Base-by-base conservation (phyloP, 257 asterid species). In the Przewalskia tangutica region DNA sequence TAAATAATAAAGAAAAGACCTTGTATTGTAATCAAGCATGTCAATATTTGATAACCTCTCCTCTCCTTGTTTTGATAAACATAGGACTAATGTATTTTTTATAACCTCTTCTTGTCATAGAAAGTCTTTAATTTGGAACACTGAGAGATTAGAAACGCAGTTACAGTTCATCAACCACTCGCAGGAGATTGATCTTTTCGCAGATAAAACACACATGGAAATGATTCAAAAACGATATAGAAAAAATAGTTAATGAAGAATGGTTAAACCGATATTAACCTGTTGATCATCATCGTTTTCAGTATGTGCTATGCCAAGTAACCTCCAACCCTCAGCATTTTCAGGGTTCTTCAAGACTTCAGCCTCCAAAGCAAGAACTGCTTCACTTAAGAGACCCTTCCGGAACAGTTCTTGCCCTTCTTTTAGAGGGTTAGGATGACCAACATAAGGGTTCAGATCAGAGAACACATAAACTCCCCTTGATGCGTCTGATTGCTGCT, bases 291-390 rank as follows among this genome's bases (percentile, higher is more conserved):
- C 99, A 85, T 96, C 99, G 84, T 96, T 96, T 89, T 94, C 99
- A 16, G 99, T 98, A 89, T 96, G 95, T 44, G 98, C 93, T 86
- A 94, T 91, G 83, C 99, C 99, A 81, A 96, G 98, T 86, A 94
- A 86, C 91, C 98, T 92, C 98, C 99, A 96, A 54, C 98, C 98
- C 92, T 96, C 99, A 20, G 99, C 88, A 88, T 94, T 96, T 51
- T 93, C 97, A 55, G 97, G 97, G 84, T 96, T 96, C 90, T 96
- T 96, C 86, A 96, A 85, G 82, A 96, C 99, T 91, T 96, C 99
- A 83, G 99, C 99, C 90, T 94, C 99, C 85, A 94, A 86, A 62
- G 99, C 98, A 90, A 96, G 99, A 89, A 96, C 99, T 81, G 99
- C 98, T 90, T 96, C 99, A 87, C 99, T 96, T 85, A 96, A 85